These are phyloP conservation scores for Candida rishiriensis DNA, from an alignment of 805 yeast genomes.

Conservation along the genomic window DNA sequence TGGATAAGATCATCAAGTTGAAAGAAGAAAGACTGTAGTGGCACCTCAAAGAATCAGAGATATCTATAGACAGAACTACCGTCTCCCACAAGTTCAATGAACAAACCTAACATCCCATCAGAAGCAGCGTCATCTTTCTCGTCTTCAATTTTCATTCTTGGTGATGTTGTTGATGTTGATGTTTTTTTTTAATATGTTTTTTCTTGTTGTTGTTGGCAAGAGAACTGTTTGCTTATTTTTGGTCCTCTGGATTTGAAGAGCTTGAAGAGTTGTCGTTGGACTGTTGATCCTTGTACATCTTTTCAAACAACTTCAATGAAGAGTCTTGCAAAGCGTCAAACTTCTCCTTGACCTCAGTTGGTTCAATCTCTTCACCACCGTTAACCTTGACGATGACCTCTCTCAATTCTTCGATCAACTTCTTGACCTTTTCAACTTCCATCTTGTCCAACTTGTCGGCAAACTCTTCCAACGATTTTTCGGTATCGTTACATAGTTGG, in stretches of 20 bases:
- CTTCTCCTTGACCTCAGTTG: constrained; percentile 60
- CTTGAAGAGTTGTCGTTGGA: constrained; percentile 12
- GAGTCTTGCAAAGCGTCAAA: constrained; percentile 72
- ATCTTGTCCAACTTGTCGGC: constrained; percentile 52
- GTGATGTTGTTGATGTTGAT: too few relatives aligned
- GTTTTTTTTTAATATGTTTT: not conserved
- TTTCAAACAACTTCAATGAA: constrained; percentile 72
- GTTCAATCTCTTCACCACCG: constrained; percentile 46
- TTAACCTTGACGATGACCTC: constrained; percentile 59
- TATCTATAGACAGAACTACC: too few relatives aligned
- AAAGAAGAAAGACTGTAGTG: too few relatives aligned
- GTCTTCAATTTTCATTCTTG: too few relatives aligned
- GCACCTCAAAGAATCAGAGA: too few relatives aligned
- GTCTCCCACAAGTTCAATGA: too few relatives aligned
- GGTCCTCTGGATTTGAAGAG: constrained; percentile 11
- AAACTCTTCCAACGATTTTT: constrained; percentile 75
- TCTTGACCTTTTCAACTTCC: constrained; percentile 46
- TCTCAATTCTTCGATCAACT: constrained; percentile 54
- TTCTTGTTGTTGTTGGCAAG: not conserved
- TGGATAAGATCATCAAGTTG: too few relatives aligned
- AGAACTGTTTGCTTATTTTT: constrained; percentile 8
- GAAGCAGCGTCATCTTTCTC: too few relatives aligned
- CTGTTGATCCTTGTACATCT: constrained; percentile 45
- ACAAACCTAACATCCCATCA: too few relatives aligned
- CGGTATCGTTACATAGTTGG: constrained; percentile 81